These are phyloP conservation scores for Bruguiera gymnorhiza DNA, from an alignment of 345 rosid genomes.

Conservation along the genomic window DNA sequence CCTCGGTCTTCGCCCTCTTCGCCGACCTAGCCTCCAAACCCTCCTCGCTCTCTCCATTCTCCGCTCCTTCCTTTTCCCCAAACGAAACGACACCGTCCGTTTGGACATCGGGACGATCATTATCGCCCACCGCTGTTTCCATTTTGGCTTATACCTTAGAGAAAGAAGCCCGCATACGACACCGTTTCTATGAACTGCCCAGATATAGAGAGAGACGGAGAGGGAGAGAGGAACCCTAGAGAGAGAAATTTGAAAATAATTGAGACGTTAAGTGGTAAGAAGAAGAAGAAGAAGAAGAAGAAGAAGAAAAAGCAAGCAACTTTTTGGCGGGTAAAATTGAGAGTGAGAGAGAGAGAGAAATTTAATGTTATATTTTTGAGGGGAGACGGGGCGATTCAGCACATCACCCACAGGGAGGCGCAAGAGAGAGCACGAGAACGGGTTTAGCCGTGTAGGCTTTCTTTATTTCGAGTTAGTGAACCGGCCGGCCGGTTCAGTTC, in stretches of 20 bases:
- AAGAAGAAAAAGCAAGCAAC: background rate
- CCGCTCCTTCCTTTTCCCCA: constrained; percentile 32
- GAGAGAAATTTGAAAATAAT: constrained; percentile 14
- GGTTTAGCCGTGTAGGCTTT: too few species aligned
- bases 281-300: background rate
- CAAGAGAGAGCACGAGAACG: too few species aligned
- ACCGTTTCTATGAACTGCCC: background rate
- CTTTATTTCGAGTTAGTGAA: too few species aligned
- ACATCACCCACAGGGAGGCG: too few species aligned
- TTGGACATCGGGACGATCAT: background rate
- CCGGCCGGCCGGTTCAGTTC: too few species aligned
- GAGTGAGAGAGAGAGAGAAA: background rate
- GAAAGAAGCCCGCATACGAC: constrained; percentile 8
- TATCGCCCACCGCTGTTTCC: constrained; percentile 27
- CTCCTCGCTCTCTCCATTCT: constrained; percentile 22
- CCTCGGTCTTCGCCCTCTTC: constrained; percentile 38
- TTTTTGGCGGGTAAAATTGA: constrained; percentile 50
- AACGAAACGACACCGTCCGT: constrained; percentile 12
- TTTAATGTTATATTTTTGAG: background rate
- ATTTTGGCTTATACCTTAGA: constrained; percentile 8
- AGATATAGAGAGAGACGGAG: background rate
- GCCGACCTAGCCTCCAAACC: constrained; percentile 11
- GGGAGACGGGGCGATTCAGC: too few species aligned
- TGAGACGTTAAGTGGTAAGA: constrained; percentile 16
- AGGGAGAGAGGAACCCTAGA: constrained; percentile 9